Conservation (phyloP, 176 grass and related monocot genomes). For the Aechmea fasciata region DNA sequence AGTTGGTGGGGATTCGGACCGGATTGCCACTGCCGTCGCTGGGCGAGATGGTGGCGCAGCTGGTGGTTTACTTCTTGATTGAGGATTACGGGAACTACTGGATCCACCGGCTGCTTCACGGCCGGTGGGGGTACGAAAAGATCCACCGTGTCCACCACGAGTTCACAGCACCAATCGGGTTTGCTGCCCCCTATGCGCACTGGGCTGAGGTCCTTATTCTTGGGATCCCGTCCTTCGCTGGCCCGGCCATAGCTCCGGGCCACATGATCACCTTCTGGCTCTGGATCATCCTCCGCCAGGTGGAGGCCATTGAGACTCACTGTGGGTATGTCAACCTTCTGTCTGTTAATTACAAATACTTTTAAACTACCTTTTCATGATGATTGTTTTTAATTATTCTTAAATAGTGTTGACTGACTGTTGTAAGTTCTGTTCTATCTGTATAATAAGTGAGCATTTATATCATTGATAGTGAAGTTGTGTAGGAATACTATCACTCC, state of each 20-base stretch:
- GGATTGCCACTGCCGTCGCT: conserved; percentile 55
- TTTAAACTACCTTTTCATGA: not conserved
- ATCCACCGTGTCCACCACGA: conserved; percentile 84
- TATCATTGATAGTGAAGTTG: too few species aligned
- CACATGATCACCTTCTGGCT: conserved; percentile 93
- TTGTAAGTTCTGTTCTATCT: too few species aligned
- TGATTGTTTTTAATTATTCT: not conserved
- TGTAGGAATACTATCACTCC: too few species aligned
- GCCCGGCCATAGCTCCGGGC: conserved; percentile 59
- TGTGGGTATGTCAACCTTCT: conserved; percentile 48
- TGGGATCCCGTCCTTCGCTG: conserved; percentile 59
- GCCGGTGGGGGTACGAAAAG: conserved; percentile 71
- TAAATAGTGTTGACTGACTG: too few species aligned
- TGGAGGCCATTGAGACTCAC: conserved; percentile 84
- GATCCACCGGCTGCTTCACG: conserved; percentile 73
- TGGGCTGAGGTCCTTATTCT: conserved; percentile 82
- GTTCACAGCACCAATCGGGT: conserved; percentile 72
- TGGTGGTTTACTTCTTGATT: conserved; percentile 71
- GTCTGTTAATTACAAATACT: not conserved
- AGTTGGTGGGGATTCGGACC: conserved; percentile 74
- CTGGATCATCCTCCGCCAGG: conserved; percentile 69
- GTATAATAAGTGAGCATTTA: too few species aligned
- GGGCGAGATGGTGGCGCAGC: conserved; percentile 56
- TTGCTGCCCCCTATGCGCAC: conserved; percentile 72
- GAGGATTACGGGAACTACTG: conserved; percentile 91